These are phyloP conservation scores for Tricholoma terreum DNA, from an alignment of 768 basidiomycete species.

Conservation along the genomic window DNA sequence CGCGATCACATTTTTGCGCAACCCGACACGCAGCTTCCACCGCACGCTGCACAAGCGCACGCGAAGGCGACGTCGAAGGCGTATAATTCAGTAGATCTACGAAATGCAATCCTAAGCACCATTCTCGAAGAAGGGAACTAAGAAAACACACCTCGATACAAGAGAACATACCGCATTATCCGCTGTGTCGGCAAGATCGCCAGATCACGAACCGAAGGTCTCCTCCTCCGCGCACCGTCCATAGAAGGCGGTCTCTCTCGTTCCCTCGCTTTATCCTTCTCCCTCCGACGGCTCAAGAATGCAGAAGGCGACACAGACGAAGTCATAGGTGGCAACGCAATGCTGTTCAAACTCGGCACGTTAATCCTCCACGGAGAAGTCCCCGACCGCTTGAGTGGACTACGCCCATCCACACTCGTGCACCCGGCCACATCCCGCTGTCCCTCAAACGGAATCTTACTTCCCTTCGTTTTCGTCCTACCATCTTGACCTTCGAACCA, in stretches of 20 bases:
- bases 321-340: neutral
- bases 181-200: conserved; percentile 67
- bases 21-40: conserved; percentile 56
- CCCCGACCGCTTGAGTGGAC: conserved; percentile 10
- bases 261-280: conserved; percentile 1
- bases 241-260: neutral
- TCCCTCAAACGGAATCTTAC: neutral
- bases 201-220: conserved; percentile 49
- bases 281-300: conserved; percentile 12
- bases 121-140: neutral
- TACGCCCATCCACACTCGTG: neutral
- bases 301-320: neutral
- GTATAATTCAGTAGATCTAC: conserved; percentile 57
- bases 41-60: conserved; percentile 54
- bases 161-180: conserved; percentile 63
- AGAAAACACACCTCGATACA: conserved; percentile 50
- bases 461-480: neutral
- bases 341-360: conserved; percentile 11
- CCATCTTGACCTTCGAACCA: conserved; percentile 28
- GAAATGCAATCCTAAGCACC: neutral
- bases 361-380: conserved; percentile 22
- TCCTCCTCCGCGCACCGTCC: conserved; percentile 7
- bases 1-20: conserved; percentile 57
- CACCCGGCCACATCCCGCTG: neutral
- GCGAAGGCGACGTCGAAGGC: conserved; percentile 49